Base-by-base conservation (phyloP, 2,329 filamentous ascomycete species). In the Pleomassaria siparia region DNA sequence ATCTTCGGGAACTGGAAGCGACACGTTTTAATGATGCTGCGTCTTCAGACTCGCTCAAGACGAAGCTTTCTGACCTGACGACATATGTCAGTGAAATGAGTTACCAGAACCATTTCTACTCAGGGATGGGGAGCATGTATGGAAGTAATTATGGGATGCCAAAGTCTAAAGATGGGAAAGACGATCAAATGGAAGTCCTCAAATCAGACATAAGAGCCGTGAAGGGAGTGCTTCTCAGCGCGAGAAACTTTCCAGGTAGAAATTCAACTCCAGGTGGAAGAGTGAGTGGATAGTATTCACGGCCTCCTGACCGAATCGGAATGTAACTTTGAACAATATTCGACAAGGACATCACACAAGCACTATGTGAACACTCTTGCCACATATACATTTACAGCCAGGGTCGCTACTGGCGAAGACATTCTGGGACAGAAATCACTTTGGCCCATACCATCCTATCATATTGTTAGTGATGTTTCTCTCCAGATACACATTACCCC, bases 121-220 rank as follows among this genome's bases (percentile, higher is more conserved):
- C 65, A 25, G 71, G 71, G 15, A 59, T 59, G 50, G 53, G 53
- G 12, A 69, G 75, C 67, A 55, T 69, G 9, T 69, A 69, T 44
- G 60, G 59, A 33, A 47, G 54, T 26, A 60, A 54, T 32, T 66
- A 59, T 35, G 64, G 64, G 4, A 28, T 60, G 13, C 51, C 58
- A 1, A 58, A 55, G 37, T 69, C 71, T 41, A 83, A 83, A 58
- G 79, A 80, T 24, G 80, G 84, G 51, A 76, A 79, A 55, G 76
- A 80, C 21, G 88, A 92, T 69, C 86, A 88, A 70, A 84, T 90
- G 59, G 83, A 83, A 53, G 83, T 81, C 63, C 77, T 88, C 16
- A 88, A 88, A 72, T 83, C 83, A 54, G 88, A 86, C 51, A 91
- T 95, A 43, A 76, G 89, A 54, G 80, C 87, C 47, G 82, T 94